A percentile compares a stretch with the other conserved stretches of the same genome.
phyloP scores from a whole-genome alignment of 495 filamentous ascomycete species.

The Tuber aestivum region DNA sequence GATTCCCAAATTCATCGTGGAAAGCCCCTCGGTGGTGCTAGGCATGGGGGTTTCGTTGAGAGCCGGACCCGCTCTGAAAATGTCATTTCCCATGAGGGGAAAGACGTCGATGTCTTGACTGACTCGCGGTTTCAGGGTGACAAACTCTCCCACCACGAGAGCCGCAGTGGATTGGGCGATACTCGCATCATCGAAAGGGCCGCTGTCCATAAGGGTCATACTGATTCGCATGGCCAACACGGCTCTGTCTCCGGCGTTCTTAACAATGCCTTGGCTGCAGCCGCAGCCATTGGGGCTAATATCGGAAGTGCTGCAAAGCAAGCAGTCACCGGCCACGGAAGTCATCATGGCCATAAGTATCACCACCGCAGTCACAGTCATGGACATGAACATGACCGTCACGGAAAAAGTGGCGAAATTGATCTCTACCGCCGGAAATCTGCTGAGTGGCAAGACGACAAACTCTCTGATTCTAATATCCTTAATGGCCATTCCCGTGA shows the following conservation, averaged over 20 bases:
- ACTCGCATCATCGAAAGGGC: background rate
- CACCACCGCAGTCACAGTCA: conserved; percentile 12
- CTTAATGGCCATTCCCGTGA: background rate
- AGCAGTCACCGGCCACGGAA: background rate
- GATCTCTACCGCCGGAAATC: background rate
- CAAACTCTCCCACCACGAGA: background rate
- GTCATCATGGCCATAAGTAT: conserved; percentile 10
- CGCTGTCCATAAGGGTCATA: background rate
- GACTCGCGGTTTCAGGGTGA: background rate
- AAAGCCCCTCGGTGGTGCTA: background rate
- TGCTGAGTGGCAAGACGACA: background rate
- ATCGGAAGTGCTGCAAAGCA: background rate
- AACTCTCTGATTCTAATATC: background rate
- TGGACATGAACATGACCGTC: conserved; percentile 7
- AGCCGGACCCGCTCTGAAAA: background rate
- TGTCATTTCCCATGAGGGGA: background rate
- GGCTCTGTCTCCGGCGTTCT: conserved; percentile 16
- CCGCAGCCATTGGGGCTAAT: background rate
- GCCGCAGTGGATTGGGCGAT: background rate
- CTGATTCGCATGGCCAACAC: background rate
- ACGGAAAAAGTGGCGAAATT: background rate
- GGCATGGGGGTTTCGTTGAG: background rate
- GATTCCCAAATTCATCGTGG: background rate
- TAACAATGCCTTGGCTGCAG: conserved; percentile 12
- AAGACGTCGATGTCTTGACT: background rate